These are phyloP conservation scores for Escallonia herrerae DNA, from an alignment of 129 eudicot genomes.

Conservation along the genomic window DNA sequence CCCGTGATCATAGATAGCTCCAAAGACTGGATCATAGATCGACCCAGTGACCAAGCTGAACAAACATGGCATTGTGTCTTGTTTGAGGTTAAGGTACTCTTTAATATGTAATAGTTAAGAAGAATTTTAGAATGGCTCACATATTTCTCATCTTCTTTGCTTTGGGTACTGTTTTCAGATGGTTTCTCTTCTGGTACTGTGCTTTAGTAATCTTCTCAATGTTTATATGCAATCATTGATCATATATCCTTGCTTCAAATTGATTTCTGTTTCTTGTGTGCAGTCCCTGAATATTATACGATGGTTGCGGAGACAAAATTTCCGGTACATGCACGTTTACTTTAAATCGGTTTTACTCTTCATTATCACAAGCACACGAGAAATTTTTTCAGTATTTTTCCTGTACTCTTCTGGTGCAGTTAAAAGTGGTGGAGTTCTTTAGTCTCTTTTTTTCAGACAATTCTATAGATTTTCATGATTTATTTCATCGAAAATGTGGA, in stretches of 20 bases:
- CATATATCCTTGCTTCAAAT: neutral
- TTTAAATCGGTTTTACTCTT: neutral
- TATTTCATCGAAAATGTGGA: constrained; percentile 74
- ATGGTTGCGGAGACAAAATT: constrained; percentile 77
- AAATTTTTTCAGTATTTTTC: neutral
- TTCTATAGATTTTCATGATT: constrained; percentile 57
- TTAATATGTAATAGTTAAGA: no score
- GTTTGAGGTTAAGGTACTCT: no score
- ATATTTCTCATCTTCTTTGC: no score
- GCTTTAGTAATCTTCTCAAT: no score
- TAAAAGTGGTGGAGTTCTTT: constrained; percentile 78
- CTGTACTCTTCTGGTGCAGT: constrained; percentile 37
- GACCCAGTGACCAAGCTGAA: no score
- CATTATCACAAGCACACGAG: constrained; percentile 1
- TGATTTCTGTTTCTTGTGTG: constrained; percentile 17
- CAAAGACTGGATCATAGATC: no score
- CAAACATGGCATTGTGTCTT: no score
- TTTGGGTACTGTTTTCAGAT: no score
- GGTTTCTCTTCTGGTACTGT: no score
- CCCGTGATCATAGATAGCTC: no score
- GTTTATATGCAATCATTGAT: no score
- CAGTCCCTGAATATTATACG: constrained; percentile 70
- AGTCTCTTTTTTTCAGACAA: constrained; percentile 63
- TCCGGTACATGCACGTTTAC: constrained; percentile 42
- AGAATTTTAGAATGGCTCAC: no score